A percentile compares a stretch with the other conserved stretches of the same genome.
phyloP scores from a whole-genome alignment of 1,139 yeast genomes.

The Yamadazyma oceani region DNA sequence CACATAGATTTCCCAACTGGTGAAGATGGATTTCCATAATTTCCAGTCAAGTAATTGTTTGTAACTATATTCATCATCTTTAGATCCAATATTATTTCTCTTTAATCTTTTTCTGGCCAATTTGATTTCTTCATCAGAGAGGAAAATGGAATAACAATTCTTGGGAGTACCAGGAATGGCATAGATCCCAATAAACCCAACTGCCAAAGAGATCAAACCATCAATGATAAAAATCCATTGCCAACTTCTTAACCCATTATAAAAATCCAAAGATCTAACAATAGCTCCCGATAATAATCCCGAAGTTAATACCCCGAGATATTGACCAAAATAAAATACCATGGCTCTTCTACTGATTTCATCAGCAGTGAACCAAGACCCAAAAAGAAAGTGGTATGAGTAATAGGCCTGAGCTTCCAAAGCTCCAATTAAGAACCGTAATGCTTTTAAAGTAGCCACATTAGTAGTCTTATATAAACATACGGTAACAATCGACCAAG shows the following conservation, averaged over 20 bases:
- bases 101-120: conserved; percentile 59
- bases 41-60: conserved; percentile 31
- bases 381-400: conserved; percentile 60
- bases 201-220: conserved; percentile 57
- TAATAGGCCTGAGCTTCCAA: conserved; percentile 63
- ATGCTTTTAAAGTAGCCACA: conserved; percentile 51
- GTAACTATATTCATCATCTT: conserved; percentile 26
- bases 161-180: conserved; percentile 70
- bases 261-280: conserved; percentile 45
- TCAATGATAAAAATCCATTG: conserved; percentile 74
- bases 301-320: conserved; percentile 59
- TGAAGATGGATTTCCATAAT: conserved; percentile 50
- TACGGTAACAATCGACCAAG: conserved; percentile 69
- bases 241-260: conserved; percentile 60
- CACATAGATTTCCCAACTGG: conserved; percentile 57
- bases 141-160: conserved; percentile 54
- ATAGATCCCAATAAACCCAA: conserved; percentile 63
- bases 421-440: conserved; percentile 61
- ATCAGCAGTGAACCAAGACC: conserved; percentile 57
- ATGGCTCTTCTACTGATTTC: conserved; percentile 64
- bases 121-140: conserved; percentile 63
- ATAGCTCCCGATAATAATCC: conserved; percentile 68
- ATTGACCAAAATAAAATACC: conserved; percentile 59
- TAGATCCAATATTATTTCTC: conserved; percentile 37
- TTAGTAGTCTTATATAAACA: conserved; percentile 48